Evolutionary conservation across 192 early-diverging fungal species (phyloP).

Genomic region (Coemansia aciculifera): DNA sequence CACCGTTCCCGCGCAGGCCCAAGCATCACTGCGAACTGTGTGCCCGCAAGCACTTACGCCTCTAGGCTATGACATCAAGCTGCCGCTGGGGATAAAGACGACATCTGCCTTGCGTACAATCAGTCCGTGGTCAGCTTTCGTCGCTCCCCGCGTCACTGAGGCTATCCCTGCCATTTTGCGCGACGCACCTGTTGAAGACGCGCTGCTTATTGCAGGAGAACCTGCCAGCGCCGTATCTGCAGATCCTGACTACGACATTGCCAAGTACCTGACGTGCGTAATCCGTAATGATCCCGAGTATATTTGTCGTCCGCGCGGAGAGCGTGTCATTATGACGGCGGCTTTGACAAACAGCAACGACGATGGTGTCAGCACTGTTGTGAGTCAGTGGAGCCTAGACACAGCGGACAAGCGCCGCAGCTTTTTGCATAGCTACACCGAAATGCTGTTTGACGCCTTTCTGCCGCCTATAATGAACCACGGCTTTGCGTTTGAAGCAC

Average conservation of each 20-base stretch:
- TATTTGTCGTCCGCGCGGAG: slow-evolving; percentile 34
- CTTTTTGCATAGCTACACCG: slow-evolving; percentile 56
- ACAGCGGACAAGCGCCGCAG: slow-evolving; percentile 40
- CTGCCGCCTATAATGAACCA: slow-evolving; percentile 61
- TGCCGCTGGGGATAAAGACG: slow-evolving; percentile 64
- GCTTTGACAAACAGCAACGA: slow-evolving; percentile 57
- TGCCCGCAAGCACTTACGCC: slow-evolving; percentile 33
- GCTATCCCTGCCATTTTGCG: slow-evolving; percentile 52
- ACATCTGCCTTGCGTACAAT: slow-evolving; percentile 67
- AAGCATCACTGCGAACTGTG: slow-evolving; percentile 64
- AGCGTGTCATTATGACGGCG: slow-evolving; percentile 59
- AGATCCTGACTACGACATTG: slow-evolving; percentile 58
- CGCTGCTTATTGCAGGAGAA: slow-evolving; percentile 59
- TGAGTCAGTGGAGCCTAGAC: slow-evolving; percentile 53
- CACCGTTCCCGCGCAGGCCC: slow-evolving; percentile 47
- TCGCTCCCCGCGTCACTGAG: slow-evolving; percentile 58
- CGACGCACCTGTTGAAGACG: slow-evolving; percentile 26
- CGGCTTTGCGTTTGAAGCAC: slow-evolving; percentile 68
- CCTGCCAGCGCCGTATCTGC: slow-evolving; percentile 55
- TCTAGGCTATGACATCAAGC: slow-evolving; percentile 53
- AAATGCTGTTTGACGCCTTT: slow-evolving; percentile 59
- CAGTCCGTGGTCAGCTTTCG: slow-evolving; percentile 62
- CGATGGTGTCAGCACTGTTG: slow-evolving; percentile 43
- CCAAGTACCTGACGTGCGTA: slow-evolving; percentile 64
- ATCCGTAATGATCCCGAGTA: slow-evolving; percentile 57